A percentile compares a stretch with the other conserved stretches of the same genome.
These are phyloP conservation scores for Clitocybe nebularis DNA, from an alignment of 1,284 basidiomycete species.

Conservation along the genomic window DNA sequence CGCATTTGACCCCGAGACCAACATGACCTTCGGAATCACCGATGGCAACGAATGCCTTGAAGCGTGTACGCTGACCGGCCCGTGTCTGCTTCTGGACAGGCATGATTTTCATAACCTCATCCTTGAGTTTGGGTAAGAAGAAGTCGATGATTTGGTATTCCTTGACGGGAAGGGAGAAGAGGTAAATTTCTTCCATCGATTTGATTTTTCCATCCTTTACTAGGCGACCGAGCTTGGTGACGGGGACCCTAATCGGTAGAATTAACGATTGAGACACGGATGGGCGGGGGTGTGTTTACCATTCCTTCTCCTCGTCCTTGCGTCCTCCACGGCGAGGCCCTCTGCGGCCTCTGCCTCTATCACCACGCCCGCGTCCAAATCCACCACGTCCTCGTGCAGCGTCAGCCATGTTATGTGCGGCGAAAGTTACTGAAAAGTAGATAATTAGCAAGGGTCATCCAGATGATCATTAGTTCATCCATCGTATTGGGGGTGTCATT, in stretches of 20 bases:
- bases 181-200: constrained; percentile 99
- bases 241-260: constrained; percentile 72
- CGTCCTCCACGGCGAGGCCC: constrained; percentile 93
- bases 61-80: constrained; percentile 98
- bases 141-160: constrained; percentile 98
- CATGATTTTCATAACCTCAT: constrained; percentile 99
- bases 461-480: constrained; percentile 27
- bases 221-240: constrained; percentile 98
- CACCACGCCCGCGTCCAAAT: constrained; percentile 88
- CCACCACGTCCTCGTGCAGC: constrained; percentile 78
- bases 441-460: constrained; percentile 29
- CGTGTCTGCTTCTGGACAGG: constrained; percentile 99
- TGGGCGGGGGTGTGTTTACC: constrained; percentile 52
- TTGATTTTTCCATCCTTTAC: constrained; percentile 99
- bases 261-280: constrained; percentile 4
- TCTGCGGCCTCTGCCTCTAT: constrained; percentile 79
- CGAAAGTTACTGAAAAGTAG: constrained; percentile 15
- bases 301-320: constrained; percentile 99
- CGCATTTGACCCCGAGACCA: constrained; percentile 99
- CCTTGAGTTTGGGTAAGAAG: constrained; percentile 97
- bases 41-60: constrained; percentile 99
- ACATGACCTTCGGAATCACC: constrained; percentile 99
- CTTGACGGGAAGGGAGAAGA: constrained; percentile 99
- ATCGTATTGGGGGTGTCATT: constrained; percentile 21
- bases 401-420: constrained; percentile 64